These are phyloP conservation scores for Penicillium crustosum DNA, from an alignment of 2,329 filamentous ascomycete genomes.

Conservation along the genomic window DNA sequence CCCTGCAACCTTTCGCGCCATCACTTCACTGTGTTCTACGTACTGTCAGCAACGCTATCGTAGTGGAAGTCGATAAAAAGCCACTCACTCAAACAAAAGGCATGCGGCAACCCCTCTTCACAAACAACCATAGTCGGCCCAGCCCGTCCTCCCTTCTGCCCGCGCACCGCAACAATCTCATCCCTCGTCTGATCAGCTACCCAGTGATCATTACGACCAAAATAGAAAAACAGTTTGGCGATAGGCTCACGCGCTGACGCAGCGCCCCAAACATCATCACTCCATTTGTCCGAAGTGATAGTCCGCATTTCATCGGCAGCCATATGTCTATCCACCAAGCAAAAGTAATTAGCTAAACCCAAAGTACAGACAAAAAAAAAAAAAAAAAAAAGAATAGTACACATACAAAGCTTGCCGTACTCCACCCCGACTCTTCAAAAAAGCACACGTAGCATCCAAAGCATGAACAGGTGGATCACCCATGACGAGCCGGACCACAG, in stretches of 20 bases:
- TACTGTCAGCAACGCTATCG: conserved; percentile 6
- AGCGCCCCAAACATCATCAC: conserved; percentile 60
- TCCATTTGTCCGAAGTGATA: conserved; percentile 59
- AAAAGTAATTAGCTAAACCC: neutral
- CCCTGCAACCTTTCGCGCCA: conserved; percentile 52
- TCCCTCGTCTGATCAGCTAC: conserved; percentile 59
- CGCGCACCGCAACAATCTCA: conserved; percentile 51
- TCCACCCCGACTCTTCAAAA: conserved; percentile 51
- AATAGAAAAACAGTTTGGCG: conserved; percentile 57
- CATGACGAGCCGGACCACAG: conserved; percentile 46
- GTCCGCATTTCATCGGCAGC: conserved; percentile 58
- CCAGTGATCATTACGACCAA: conserved; percentile 62
- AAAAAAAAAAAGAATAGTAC: neutral
- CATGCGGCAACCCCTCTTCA: conserved; percentile 56
- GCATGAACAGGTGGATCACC: conserved; percentile 41
- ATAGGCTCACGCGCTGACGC: conserved; percentile 34
- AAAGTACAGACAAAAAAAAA: neutral
- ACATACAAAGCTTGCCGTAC: conserved; percentile 56
- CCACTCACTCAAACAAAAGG: conserved; percentile 56
- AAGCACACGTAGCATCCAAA: conserved; percentile 50
- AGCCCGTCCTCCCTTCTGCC: conserved; percentile 25
- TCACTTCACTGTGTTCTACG: conserved; percentile 45
- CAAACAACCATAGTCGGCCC: conserved; percentile 58
- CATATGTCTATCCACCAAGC: conserved; percentile 47
- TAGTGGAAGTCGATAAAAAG: neutral